Evolutionary conservation across 2,329 filamentous ascomycete species (phyloP), one percentile per base, ranked within the genome.

Genomic region (Podosphaera xanthii): DNA sequence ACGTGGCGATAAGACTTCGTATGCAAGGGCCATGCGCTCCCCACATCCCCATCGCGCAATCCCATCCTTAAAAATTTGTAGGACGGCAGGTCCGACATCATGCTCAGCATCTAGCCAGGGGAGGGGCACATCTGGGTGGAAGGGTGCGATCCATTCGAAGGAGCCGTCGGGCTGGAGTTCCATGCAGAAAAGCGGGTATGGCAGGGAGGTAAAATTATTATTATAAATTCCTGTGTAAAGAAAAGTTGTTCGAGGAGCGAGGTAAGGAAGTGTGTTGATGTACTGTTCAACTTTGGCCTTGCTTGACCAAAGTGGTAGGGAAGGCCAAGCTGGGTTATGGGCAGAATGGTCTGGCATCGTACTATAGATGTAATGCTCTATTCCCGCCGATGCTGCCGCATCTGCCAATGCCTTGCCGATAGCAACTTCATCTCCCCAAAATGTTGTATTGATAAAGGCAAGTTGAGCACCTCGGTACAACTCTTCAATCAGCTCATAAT

Each of bases 221-320:
- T 97, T 95, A 76, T 97, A 98, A 66, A 96, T 96, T 61, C 91
- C 92, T 8, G 90, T 88, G 71, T 96, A 96, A 64, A 96, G 84
- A 70, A 95, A 97, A 0, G 91, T 97, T 0, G 90, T 83, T 0
- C 87, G 87, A 9, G 96, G 76, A 8, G 83, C 83, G 30, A 66
- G 50, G 14, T 63, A 12, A 31, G 64, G 63, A 48, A 95, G 79
- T 69, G 88, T 80, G 60, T 87, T 82, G 58, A 96, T 79, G 70
- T 97, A 94, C 59, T 92, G 86, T 72, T 97, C 92, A 49, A 97
- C 85, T 57, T 86, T 83, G 71, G 94, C 89, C 72, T 98, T 98
- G 62, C 84, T 83, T 3, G 86, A 83, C 91, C 92, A 98, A 58
- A 95, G 78, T 0, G 92, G 92, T 57, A 96, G 74, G 0, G 86